Conservation (phyloP, 2,329 filamentous ascomycete species). For the Fusarium camptoceras region DNA sequence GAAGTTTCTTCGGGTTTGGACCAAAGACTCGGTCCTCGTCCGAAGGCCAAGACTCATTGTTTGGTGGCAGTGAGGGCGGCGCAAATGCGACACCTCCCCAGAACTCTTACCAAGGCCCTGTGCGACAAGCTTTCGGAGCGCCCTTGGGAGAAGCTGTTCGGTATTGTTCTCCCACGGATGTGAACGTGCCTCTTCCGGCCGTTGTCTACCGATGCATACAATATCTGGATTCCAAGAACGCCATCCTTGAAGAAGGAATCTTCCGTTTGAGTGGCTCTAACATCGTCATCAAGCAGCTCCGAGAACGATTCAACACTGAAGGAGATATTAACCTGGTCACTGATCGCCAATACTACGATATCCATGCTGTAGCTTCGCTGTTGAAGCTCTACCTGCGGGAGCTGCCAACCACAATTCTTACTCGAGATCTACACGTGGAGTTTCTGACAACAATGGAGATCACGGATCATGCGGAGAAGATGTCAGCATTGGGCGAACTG, state of each 20-base stretch:
- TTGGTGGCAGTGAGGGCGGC: slow-evolving; percentile 61
- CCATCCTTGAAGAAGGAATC: slow-evolving; percentile 89
- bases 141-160: slow-evolving; percentile 87
- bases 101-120: slow-evolving; percentile 62
- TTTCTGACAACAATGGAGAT: slow-evolving; percentile 89
- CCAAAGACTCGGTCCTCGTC: slow-evolving; percentile 69
- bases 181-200: slow-evolving; percentile 82
- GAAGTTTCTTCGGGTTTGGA: slow-evolving; percentile 78
- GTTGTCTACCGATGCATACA: slow-evolving; percentile 97
- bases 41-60: slow-evolving; percentile 68
- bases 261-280: slow-evolving; percentile 98
- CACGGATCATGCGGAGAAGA: slow-evolving; percentile 78
- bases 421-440: slow-evolving; percentile 87
- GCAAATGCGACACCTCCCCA: slow-evolving; percentile 58
- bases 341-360: slow-evolving; percentile 90
- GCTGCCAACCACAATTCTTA: slow-evolving; percentile 89
- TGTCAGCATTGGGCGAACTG: slow-evolving; percentile 79
- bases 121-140: slow-evolving; percentile 84
- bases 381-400: slow-evolving; percentile 95
- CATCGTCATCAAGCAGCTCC: slow-evolving; percentile 88
- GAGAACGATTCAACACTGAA: slow-evolving; percentile 93
- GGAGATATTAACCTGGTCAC: slow-evolving; percentile 88
- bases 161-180: slow-evolving; percentile 78
- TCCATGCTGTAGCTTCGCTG: slow-evolving; percentile 93
- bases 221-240: slow-evolving; percentile 86